Evolutionary conservation across 768 basidiomycete genomes (phyloP), one percentile per base, ranked within the genome.

Genomic region (Hirschioporus abietinus): DNA sequence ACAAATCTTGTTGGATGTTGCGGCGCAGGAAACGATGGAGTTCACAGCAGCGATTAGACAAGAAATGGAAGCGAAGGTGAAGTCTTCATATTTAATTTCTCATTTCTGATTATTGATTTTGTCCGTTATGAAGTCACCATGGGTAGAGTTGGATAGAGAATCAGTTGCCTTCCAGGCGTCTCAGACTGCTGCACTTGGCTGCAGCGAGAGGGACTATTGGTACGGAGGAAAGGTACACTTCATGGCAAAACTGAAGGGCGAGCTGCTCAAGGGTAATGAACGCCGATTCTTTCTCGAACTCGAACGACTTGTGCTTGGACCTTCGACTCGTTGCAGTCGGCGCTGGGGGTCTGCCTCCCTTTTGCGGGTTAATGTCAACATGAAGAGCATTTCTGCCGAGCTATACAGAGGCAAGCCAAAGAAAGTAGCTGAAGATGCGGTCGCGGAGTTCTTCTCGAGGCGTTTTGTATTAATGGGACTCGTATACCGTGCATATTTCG

Each of bases 161-260:
- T 81, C 84, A 36, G 69, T 72, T 1, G 75, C 76, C 6, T 74
- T 87, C 6, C 25, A 26, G 0, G 64, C 74, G 7, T 68, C 80
- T 64, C 71, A 73, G 0, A 74, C 71, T 18, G 78, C 78, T 3
- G 82, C 80, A 18, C 72, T 88, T 6, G 87, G 84, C 0, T 76
- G 80, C 63, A 76, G 78, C 23, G 66, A 66, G 0, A 64, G 70
- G 5, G 65, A 71, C 9, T 58, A 74, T 7, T 89, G 85, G 84
- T 88, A 86, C 68, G 89, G 86, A 1, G 89, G 90, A 0, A 82
- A 84, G 69, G 79, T 89, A 0, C 77, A 83, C 4, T 89, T 90
- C 69, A 71, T 78, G 0, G 84, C 79, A 0, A 82, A 74, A 63
- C 66, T 83, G 18, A 71, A 76, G 57, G 66, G 6, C 57, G 62